Evolutionary conservation across 345 rosid genomes (phyloP), one percentile per base, ranked within the genome.

Genomic region (Euphorbia tirucalli): DNA sequence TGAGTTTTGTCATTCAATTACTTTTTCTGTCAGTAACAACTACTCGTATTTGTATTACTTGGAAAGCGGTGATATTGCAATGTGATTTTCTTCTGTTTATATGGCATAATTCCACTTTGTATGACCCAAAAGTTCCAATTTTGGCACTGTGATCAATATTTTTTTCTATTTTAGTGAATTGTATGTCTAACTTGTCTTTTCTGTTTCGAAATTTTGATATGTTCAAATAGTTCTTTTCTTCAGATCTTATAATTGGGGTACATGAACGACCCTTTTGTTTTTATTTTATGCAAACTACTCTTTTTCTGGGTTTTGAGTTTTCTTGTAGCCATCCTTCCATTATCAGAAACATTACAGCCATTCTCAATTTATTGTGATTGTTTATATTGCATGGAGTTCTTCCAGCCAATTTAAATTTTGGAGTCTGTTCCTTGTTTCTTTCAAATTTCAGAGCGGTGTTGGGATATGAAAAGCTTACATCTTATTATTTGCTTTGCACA

Each of bases 401-500:
- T 19, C 18, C 7, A 7, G 28, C 15, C 24, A 18, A 13, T 30
- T 63, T 2, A 8, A 57, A 21, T 52, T 63, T 63, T 35, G 27
- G 15, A 43, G 60, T 49, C 44, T 49, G 31, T 55, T 69, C 22
- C 52, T 59, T 35, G 22, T 13, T 5, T 15, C 7, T 35, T 55
- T 35, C 32, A 46, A 58, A 69, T 68, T 19, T 9, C 31, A 7
- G 69, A 24, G 37, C 60, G 63, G 28, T 41, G 15, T 37, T 18
- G 66, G 60, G 61, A 19, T 25, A 35, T 52, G 32, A 18, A 49
- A 25, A 31, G 18, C 49, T 66, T 39, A n/a, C 28, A 39, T 43
- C 5, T 56, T 25, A 58, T 69, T 18, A 37, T 28, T 71, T 70
- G 67, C 32, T 71, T 55, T 48, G 37, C 70, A 24, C n/a, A 28